Evolutionary conservation across 2,329 filamentous ascomycete genomes (phyloP).

Genomic region (Byssochlamys sp.): DNA sequence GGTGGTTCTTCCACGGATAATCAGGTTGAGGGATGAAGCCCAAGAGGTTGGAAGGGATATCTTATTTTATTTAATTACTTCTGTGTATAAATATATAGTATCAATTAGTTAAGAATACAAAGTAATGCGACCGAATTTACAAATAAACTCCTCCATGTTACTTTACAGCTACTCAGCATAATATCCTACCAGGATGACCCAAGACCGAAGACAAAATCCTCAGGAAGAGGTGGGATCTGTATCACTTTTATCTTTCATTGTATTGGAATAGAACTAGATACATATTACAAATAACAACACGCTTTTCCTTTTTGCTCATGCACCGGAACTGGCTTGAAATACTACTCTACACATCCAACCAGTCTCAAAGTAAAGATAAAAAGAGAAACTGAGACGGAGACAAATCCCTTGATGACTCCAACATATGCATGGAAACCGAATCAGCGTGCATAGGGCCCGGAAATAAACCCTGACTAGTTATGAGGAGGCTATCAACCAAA

Average conservation of each 20-base stretch:
- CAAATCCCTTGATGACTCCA: neutral
- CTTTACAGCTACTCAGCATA: no score
- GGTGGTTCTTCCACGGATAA: no score
- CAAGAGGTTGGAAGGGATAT: no score
- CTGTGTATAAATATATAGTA: no score
- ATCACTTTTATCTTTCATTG: neutral
- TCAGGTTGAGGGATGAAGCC: no score
- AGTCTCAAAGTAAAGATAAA: neutral
- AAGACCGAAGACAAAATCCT: no score
- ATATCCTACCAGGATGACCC: no score
- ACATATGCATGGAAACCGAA: neutral
- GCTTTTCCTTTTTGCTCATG: neutral
- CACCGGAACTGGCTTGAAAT: neutral
- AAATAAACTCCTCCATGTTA: no score
- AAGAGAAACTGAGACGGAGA: neutral
- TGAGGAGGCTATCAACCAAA: slow-evolving; percentile 25
- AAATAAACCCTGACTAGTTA: no score
- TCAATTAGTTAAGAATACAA: no score
- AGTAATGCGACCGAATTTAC: no score
- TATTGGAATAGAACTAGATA: neutral
- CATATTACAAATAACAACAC: neutral
- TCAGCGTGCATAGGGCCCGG: neutral
- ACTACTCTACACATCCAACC: neutral
- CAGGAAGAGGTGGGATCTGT: neutral
- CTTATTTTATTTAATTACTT: no score